These are phyloP conservation scores for Durio zibethinus DNA, from an alignment of 345 rosid species.

Conservation along the genomic window DNA sequence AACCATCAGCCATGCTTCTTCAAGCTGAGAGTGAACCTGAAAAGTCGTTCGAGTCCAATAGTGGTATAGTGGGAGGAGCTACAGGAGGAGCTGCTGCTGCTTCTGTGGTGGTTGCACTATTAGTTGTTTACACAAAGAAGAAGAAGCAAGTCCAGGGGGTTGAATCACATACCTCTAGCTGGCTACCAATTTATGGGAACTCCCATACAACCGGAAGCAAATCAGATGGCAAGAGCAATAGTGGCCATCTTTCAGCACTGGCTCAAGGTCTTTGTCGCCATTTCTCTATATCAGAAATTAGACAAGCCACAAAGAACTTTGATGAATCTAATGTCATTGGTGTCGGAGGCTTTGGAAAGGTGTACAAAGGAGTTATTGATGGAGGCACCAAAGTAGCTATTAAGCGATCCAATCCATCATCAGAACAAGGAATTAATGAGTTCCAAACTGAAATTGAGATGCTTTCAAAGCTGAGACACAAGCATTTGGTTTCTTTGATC, in stretches of 20 bases:
- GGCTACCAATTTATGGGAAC: slow-evolving; percentile 62
- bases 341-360: slow-evolving; percentile 93
- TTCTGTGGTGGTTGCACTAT: slow-evolving; percentile 50
- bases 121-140: slow-evolving; percentile 40
- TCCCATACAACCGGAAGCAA: slow-evolving; percentile 49
- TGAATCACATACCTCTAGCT: slow-evolving; percentile 54
- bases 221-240: slow-evolving; percentile 42
- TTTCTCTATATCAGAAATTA: slow-evolving; percentile 60
- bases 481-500: slow-evolving; percentile 80
- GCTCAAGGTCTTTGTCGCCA: slow-evolving; percentile 67
- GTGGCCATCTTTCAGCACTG: slow-evolving; percentile 49
- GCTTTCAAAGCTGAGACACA: slow-evolving; percentile 81
- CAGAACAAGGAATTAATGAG: slow-evolving; percentile 81
- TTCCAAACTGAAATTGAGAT: slow-evolving; percentile 82
- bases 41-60: slow-evolving; percentile 19
- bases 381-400: slow-evolving; percentile 55
- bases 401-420: slow-evolving; percentile 70
- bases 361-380: slow-evolving; percentile 70
- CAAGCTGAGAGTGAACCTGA: slow-evolving; percentile 23
- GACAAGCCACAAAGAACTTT: slow-evolving; percentile 57
- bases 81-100: slow-evolving; percentile 55
- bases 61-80: slow-evolving; percentile 40
- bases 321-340: slow-evolving; percentile 68
- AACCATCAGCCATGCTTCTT: slow-evolving; percentile 50
- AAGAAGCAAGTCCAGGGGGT: slow-evolving; percentile 27